Conservation (phyloP, 768 basidiomycete genomes). For the Dendrothele bispora region DNA sequence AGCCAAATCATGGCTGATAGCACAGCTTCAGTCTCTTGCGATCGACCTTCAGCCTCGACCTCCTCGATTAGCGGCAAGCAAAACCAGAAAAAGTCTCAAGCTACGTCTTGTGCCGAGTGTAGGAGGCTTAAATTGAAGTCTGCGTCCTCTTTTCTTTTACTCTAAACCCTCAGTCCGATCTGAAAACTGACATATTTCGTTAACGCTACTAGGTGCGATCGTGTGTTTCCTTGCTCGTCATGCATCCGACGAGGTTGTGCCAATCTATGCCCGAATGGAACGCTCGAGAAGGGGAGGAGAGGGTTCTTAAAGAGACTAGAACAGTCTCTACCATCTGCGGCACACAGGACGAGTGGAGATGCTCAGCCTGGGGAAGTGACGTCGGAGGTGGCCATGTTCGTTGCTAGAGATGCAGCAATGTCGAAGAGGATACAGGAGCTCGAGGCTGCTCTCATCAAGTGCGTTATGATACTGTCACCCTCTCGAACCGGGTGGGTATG, state of each 20-base stretch:
- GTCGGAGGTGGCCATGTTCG: constrained; percentile 22
- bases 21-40: too few relatives aligned
- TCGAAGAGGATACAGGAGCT: constrained; percentile 23
- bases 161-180: not conserved
- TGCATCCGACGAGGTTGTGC: constrained; percentile 42
- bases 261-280: constrained; percentile 34
- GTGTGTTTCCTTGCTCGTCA: constrained; percentile 39
- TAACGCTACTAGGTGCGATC: constrained; percentile 39
- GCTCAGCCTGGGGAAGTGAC: constrained; percentile 2
- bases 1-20: too few relatives aligned
- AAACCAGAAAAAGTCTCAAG: constrained; percentile 19
- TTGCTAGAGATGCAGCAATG: constrained; percentile 24
- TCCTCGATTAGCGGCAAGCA: too few relatives aligned
- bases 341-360: constrained; percentile 7
- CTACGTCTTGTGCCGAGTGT: constrained; percentile 21
- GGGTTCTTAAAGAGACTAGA: constrained; percentile 23
- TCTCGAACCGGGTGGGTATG: not conserved
- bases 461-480: not conserved
- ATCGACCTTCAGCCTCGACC: too few relatives aligned
- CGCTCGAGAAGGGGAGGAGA: constrained; percentile 23
- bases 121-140: constrained; percentile 36
- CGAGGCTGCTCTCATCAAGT: constrained; percentile 19
- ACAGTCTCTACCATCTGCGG: constrained; percentile 19
- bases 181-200: too few relatives aligned
- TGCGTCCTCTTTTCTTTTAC: not conserved